Base-by-base conservation (phyloP, 2,329 filamentous ascomycete species). In the Neodidymelliopsis sp. region DNA sequence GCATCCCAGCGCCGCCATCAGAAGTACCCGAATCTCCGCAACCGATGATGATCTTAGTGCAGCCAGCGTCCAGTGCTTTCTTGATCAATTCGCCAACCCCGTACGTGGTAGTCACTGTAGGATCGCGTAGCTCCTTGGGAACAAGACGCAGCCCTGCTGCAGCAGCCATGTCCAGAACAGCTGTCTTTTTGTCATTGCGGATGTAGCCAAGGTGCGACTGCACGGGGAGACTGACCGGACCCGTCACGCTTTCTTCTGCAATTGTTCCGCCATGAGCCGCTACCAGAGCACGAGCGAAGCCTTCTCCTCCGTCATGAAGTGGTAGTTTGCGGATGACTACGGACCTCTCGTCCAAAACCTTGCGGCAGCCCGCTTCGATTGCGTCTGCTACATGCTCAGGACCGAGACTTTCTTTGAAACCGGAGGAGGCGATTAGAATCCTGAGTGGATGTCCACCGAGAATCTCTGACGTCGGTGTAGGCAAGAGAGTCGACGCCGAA, bases 11-110 rank as follows among this genome's bases (percentile, higher is more conserved):
- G 11, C 79, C 80, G 6, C 78, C 80, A 49, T 82, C 80, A 27
- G 78, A 80, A 4, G 79, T 82, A 4, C 79, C 80, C 3, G 79
- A 82, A 57, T 82, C 80, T 25, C 79, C 80, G 55, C 79, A 82
- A 1, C 80, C 80, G 16, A 82, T 63, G 6, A 82, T 67, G 35
- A 82, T 77, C 6, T 73, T 73, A 7, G 66, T 66, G 7, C 72
- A 77, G 1, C 79, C 79, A 37, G 72, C 68, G 41, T 79, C 74
- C 3, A 82, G 62, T 2, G 79, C 79, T 10, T 75, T 73, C 2
- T 65, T 57, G 11, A 82, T 74, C 7, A 81, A 66, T 54, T 82
- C 68, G 2, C 80, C 80, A 3, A 82, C 79, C 0, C 79, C 80
- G 59, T 74, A 81, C 0, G 79, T 80, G 0, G 79, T 82, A 4